Evolutionary conservation across 768 basidiomycete species (phyloP).

Genomic region (Neoboletus brunneissimus): DNA sequence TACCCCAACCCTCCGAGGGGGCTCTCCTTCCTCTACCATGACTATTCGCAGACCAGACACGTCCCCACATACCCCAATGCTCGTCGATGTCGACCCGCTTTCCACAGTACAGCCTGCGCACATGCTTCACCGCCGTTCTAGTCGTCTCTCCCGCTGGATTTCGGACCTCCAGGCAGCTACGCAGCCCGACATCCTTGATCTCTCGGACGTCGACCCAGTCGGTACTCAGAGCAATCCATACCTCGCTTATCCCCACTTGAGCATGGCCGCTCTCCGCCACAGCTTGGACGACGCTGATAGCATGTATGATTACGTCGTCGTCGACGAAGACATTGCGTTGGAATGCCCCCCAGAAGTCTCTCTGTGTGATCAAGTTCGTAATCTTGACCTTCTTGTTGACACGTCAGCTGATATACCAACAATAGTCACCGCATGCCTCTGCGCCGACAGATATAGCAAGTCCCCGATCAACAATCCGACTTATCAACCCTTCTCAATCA

Average conservation of each 20-base stretch:
- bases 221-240: slow-evolving; percentile 38
- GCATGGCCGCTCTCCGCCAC: slow-evolving; percentile 25
- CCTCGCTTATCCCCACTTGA: slow-evolving; percentile 40
- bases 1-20: slow-evolving; percentile 7
- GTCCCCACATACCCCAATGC: slow-evolving; percentile 15
- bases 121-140: slow-evolving; percentile 36
- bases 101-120: background rate
- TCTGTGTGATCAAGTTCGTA: slow-evolving; percentile 25
- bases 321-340: slow-evolving; percentile 33
- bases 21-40: slow-evolving; percentile 33
- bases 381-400: slow-evolving; percentile 21
- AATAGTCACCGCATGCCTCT: slow-evolving; percentile 24
- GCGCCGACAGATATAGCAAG: slow-evolving; percentile 25
- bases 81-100: slow-evolving; percentile 9
- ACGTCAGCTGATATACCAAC: slow-evolving; percentile 17
- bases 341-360: slow-evolving; percentile 24
- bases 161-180: slow-evolving; percentile 36
- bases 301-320: slow-evolving; percentile 41
- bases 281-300: slow-evolving; percentile 34
- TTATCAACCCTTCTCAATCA: slow-evolving; percentile 38
- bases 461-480: slow-evolving; percentile 34
- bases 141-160: slow-evolving; percentile 45
- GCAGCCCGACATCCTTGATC: slow-evolving; percentile 17
- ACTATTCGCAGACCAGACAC: slow-evolving; percentile 26
- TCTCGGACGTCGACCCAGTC: slow-evolving; percentile 23